Conservation (phyloP, 257 asterid genomes). For the Penstemon eatonii region DNA sequence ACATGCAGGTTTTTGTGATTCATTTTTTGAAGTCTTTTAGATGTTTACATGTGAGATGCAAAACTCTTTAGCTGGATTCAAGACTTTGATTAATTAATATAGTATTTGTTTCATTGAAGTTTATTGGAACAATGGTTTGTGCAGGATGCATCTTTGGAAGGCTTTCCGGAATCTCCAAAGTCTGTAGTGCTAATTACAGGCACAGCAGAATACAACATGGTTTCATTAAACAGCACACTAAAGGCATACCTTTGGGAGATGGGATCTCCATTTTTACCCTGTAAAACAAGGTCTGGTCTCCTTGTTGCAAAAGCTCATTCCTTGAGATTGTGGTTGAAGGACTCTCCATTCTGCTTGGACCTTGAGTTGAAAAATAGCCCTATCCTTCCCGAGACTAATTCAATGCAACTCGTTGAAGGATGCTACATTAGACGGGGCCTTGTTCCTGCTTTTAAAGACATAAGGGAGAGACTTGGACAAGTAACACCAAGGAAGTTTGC, state of each 20-base stretch:
- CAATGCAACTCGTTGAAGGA: conserved; percentile 86
- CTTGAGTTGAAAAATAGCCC: conserved; percentile 83
- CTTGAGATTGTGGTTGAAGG: conserved; percentile 85
- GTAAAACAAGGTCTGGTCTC: conserved; percentile 73
- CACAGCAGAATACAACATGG: conserved; percentile 73
- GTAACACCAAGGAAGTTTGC: conserved; percentile 85
- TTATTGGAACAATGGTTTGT: conserved; percentile 14
- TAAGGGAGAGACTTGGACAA: conserved; percentile 73
- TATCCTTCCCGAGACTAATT: conserved; percentile 58
- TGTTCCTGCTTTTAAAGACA: conserved; percentile 85
- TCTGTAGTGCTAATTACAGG: conserved; percentile 89
- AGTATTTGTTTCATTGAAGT: not conserved
- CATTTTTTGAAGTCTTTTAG: conserved; percentile 12
- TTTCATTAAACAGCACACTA: conserved; percentile 73
- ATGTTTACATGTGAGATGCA: conserved; percentile 3
- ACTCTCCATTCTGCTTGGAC: conserved; percentile 88
- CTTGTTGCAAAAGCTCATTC: conserved; percentile 90
- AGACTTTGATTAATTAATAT: conserved; percentile 11
- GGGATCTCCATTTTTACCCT: conserved; percentile 95
- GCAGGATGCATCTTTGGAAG: conserved; percentile 98
- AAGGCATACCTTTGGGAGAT: conserved; percentile 95
- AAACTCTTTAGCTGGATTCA: not conserved
- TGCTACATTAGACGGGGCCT: conserved; percentile 88
- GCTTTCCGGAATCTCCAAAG: conserved; percentile 88
- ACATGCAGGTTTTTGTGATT: conserved; percentile 69